Percentiles rank a stretch among this genome's conserved stretches.
phyloP scores from a whole-genome alignment of 2,329 filamentous ascomycete genomes.

The Gremmenia infestans region DNA sequence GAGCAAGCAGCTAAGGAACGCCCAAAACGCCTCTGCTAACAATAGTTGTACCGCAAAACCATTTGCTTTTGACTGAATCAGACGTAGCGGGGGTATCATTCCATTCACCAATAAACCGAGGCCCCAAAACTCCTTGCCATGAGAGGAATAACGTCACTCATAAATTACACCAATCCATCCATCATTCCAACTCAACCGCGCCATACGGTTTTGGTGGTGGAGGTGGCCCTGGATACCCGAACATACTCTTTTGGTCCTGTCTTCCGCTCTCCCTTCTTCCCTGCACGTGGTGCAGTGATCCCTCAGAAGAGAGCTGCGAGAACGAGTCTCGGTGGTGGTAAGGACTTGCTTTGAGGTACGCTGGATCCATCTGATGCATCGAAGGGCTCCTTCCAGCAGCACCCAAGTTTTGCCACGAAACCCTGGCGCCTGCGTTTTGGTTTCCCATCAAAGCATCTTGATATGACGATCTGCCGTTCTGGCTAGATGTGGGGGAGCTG shows the following conservation, averaged over 20 bases:
- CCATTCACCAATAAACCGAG: background rate
- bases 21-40: too few species aligned
- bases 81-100: background rate
- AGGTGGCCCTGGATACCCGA: background rate
- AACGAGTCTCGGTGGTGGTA: background rate
- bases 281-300: background rate
- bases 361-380: background rate
- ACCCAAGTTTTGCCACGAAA: constrained; percentile 11
- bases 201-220: background rate
- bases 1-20: too few species aligned
- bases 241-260: background rate
- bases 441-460: background rate
- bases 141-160: background rate
- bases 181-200: constrained; percentile 2
- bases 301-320: background rate
- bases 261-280: background rate
- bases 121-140: background rate
- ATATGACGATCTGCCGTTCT: background rate
- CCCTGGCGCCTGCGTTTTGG: constrained; percentile 3
- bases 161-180: background rate
- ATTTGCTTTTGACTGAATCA: too few species aligned
- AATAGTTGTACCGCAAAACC: too few species aligned
- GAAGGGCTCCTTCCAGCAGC: constrained; percentile 1
- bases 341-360: constrained; percentile 1
- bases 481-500: constrained; percentile 3